Evolutionary conservation across 148 eudicot genomes (phyloP).

Genomic region (Limonium bicolor): DNA sequence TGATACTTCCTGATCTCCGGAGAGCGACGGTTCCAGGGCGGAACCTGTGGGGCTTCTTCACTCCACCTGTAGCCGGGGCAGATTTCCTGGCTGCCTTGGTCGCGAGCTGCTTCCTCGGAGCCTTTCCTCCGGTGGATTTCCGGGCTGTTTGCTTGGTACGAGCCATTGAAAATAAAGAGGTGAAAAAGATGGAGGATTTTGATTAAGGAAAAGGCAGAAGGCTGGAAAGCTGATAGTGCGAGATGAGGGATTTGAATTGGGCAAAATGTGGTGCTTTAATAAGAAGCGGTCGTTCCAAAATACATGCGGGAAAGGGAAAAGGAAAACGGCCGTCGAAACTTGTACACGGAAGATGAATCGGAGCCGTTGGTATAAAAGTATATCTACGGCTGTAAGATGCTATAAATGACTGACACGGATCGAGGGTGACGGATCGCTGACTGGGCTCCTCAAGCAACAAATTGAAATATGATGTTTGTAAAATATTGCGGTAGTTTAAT

Average conservation of each 20-base stretch:
- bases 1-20: slow-evolving; percentile 6
- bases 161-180: not conserved
- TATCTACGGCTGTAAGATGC: not conserved
- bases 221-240: no score
- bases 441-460: no score
- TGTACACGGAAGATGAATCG: not conserved
- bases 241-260: no score
- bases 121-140: slow-evolving; percentile 7
- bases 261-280: no score
- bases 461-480: no score
- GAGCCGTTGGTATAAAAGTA: not conserved
- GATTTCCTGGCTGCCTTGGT: slow-evolving; percentile 8
- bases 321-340: not conserved
- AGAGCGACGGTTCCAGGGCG: slow-evolving; percentile 2
- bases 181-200: not conserved
- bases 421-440: not conserved
- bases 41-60: slow-evolving; percentile 8
- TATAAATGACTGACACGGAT: not conserved
- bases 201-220: no score
- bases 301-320: not conserved
- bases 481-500: no score
- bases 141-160: slow-evolving; percentile 4
- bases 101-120: slow-evolving; percentile 4
- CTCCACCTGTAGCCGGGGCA: slow-evolving; percentile 5
- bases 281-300: not conserved